phyloP scores from a whole-genome alignment of 352 stramenopile species.

The Phytophthora europaea region DNA sequence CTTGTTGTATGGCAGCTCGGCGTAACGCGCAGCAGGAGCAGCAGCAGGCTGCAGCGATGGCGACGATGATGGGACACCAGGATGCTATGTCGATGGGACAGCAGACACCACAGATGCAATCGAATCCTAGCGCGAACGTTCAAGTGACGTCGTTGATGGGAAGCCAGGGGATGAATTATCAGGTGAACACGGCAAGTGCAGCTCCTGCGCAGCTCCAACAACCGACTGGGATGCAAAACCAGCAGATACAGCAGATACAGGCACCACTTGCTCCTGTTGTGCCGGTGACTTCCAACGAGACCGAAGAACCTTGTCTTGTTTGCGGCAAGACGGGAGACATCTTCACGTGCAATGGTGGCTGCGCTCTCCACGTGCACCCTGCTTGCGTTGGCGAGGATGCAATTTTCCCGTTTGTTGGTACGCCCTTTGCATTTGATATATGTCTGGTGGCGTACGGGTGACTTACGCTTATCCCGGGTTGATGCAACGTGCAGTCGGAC shows the following conservation, averaged over 20 bases:
- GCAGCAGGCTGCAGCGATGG: slow-evolving; percentile 10
- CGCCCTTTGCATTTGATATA: slow-evolving; percentile 4
- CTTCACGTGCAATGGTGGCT: slow-evolving; percentile 69
- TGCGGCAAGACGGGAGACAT: slow-evolving; percentile 63
- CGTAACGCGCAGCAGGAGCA: slow-evolving; percentile 41
- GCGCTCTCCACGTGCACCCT: slow-evolving; percentile 63
- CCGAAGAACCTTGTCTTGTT: slow-evolving; percentile 52
- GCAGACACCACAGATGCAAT: slow-evolving; percentile 16
- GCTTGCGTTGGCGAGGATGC: slow-evolving; percentile 70
- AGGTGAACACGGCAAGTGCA: slow-evolving; percentile 4
- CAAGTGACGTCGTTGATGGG: slow-evolving; percentile 33
- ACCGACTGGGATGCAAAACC: slow-evolving; percentile 12
- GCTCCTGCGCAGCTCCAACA: slow-evolving; percentile 12
- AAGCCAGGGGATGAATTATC: slow-evolving; percentile 18
- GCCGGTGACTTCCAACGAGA: slow-evolving; percentile 30
- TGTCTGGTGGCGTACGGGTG: not conserved
- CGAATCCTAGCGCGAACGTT: slow-evolving; percentile 18
- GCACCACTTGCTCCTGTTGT: slow-evolving; percentile 20
- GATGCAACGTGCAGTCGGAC: slow-evolving; percentile 44
- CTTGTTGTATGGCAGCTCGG: slow-evolving; percentile 16
- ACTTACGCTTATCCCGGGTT: not conserved
- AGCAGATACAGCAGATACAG: slow-evolving; percentile 24
- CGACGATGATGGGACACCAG: slow-evolving; percentile 30
- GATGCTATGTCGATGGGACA: slow-evolving; percentile 14
- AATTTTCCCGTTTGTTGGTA: slow-evolving; percentile 67